Evolutionary conservation across 164 flowering plant genomes (phyloP).

Genomic region (Stephania japonica): DNA sequence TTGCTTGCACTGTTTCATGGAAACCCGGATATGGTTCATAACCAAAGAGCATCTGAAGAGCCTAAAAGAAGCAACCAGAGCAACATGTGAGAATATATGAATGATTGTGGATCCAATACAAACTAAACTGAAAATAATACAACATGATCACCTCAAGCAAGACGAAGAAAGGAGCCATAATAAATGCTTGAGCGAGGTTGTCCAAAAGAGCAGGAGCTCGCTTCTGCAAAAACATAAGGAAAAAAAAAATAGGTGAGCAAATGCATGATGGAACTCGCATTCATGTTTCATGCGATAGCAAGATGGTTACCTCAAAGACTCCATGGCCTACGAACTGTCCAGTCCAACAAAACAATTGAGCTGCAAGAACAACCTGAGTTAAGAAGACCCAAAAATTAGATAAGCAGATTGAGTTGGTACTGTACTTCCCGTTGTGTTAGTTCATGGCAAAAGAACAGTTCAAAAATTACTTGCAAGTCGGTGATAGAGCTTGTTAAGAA

Average conservation of each 20-base stretch:
- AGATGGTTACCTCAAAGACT: constrained; percentile 45
- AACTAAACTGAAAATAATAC: not conserved
- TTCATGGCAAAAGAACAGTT: not conserved
- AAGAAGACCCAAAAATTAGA: not conserved
- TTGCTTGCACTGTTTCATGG: constrained; percentile 41
- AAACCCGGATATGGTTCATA: constrained; percentile 93
- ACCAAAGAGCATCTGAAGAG: constrained; percentile 47
- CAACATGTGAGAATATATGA: not conserved
- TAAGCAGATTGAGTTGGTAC: not conserved
- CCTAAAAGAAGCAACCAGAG: constrained; percentile 32
- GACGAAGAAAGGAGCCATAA: constrained; percentile 69
- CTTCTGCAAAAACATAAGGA: constrained; percentile 27
- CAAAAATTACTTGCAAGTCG: not conserved
- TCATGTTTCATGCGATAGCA: not conserved
- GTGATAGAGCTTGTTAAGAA: no score
- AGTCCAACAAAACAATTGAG: constrained; percentile 57
- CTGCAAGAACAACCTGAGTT: constrained; percentile 41
- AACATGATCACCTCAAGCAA: constrained; percentile 45
- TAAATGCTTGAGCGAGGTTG: constrained; percentile 55
- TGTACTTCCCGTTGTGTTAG: not conserved
- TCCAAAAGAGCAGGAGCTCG: constrained; percentile 63
- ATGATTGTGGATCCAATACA: not conserved
- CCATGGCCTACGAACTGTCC: constrained; percentile 67
- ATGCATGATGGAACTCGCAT: not conserved
- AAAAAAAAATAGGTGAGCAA: not conserved